These are phyloP conservation scores for Reticulascus tulasneorum DNA, from an alignment of 2,329 filamentous ascomycete species.

Conservation along the genomic window DNA sequence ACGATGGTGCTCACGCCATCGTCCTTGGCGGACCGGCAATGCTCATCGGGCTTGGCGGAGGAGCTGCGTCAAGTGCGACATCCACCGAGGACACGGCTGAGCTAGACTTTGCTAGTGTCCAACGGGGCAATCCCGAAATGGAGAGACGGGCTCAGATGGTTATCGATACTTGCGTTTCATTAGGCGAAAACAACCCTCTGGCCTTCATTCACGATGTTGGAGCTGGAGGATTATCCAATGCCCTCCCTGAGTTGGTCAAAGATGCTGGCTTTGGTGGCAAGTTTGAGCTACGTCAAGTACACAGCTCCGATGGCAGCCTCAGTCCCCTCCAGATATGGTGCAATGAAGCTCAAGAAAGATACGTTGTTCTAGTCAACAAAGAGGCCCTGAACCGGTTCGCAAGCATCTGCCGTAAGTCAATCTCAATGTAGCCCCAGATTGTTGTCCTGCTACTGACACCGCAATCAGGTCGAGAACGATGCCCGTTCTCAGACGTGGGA, in stretches of 20 bases:
- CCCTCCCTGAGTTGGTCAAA: constrained; percentile 77
- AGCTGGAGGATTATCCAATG: constrained; percentile 76
- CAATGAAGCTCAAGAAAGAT: constrained; percentile 93
- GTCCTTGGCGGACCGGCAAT: constrained; percentile 95
- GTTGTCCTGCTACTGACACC: constrained; percentile 5
- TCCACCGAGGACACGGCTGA: constrained; percentile 87
- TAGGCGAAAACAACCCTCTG: constrained; percentile 84
- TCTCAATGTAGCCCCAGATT: not conserved
- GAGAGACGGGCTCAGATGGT: constrained; percentile 96
- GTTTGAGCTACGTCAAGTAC: constrained; percentile 92
- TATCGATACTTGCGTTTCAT: constrained; percentile 86
- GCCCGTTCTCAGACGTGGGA: constrained; percentile 89
- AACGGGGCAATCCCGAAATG: constrained; percentile 95
- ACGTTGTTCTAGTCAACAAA: constrained; percentile 83
- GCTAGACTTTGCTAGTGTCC: constrained; percentile 94
- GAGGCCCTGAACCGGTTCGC: constrained; percentile 75
- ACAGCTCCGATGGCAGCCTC: constrained; percentile 86
- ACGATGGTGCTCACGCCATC: constrained; percentile 83
- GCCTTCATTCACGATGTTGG: constrained; percentile 97
- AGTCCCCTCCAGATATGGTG: constrained; percentile 98
- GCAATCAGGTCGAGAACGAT: constrained; percentile 70
- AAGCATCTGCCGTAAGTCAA: constrained; percentile 54
- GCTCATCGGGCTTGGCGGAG: constrained; percentile 94
- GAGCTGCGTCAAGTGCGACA: constrained; percentile 86
- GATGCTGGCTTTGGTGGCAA: constrained; percentile 87